Conservation (phyloP, 2,329 filamentous ascomycete genomes). For the Teratosphaeriaceae sp. region DNA sequence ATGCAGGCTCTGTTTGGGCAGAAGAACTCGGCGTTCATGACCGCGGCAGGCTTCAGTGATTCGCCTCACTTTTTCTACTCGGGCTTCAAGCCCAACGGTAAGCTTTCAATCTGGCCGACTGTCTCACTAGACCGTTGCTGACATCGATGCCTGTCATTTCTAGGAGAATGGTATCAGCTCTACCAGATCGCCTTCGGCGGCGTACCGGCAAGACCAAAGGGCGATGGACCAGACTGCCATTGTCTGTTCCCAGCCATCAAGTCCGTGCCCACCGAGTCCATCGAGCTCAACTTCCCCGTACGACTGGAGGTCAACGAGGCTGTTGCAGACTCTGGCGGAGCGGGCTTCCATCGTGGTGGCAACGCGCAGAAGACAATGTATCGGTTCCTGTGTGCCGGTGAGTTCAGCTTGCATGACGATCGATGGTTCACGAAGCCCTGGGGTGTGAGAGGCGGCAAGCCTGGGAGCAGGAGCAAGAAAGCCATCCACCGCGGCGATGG, state of each 20-base stretch:
- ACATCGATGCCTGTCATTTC: constrained; percentile 36
- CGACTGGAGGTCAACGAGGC: constrained; percentile 22
- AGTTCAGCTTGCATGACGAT: constrained; percentile 22
- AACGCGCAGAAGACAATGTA: constrained; percentile 21
- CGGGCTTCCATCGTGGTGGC: constrained; percentile 20
- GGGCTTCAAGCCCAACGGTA: constrained; percentile 14
- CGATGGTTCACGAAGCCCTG: constrained; percentile 20
- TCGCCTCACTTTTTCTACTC: constrained; percentile 24
- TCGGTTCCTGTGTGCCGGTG: constrained; percentile 19
- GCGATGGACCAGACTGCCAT: constrained; percentile 23
- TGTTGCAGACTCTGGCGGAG: constrained; percentile 19
- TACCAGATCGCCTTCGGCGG: constrained; percentile 31
- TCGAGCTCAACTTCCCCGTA: constrained; percentile 23
- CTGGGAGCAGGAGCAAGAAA: constrained; percentile 19
- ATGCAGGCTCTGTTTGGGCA: constrained; percentile 24
- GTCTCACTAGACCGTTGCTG: too few species aligned
- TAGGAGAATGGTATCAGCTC: constrained; percentile 39
- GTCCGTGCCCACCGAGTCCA: constrained; percentile 20
- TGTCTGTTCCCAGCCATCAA: constrained; percentile 23
- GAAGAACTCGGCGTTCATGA: constrained; percentile 22
- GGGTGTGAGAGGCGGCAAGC: constrained; percentile 21
- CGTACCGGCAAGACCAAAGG: constrained; percentile 20
- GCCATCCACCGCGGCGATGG: constrained; percentile 15
- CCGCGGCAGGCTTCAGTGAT: constrained; percentile 21
- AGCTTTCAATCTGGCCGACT: too few species aligned